These are phyloP conservation scores for Nothophytophthora sp. DNA, from an alignment of 352 stramenopile species.

Conservation along the genomic window DNA sequence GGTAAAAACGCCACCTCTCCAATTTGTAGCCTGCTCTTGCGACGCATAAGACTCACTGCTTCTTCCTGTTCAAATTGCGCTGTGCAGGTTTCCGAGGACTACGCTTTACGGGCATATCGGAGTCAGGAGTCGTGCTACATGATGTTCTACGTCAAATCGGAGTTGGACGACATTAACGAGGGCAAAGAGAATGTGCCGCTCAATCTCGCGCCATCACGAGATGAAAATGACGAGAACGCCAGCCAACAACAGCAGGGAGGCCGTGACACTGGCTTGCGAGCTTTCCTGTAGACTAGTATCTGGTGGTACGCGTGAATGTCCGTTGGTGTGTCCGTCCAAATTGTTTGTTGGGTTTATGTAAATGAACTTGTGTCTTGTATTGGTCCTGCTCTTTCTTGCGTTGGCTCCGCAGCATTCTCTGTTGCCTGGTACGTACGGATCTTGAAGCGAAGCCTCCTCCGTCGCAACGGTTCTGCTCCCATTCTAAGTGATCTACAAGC, in stretches of 20 bases:
- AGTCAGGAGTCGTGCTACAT: slow-evolving; percentile 89
- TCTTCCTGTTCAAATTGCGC: too few species aligned
- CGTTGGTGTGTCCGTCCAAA: slow-evolving; percentile 31
- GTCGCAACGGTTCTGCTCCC: background rate
- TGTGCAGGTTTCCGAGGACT: slow-evolving; percentile 76
- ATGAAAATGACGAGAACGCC: slow-evolving; percentile 26
- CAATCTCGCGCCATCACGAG: slow-evolving; percentile 12
- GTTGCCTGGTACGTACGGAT: too few species aligned
- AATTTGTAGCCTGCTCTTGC: background rate
- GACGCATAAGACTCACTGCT: background rate
- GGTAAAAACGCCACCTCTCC: slow-evolving; percentile 29
- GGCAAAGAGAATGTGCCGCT: slow-evolving; percentile 74
- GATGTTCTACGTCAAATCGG: slow-evolving; percentile 79
- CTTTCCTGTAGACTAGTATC: slow-evolving; percentile 35
- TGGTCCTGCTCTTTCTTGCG: background rate
- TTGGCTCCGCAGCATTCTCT: slow-evolving; percentile 2
- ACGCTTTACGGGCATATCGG: slow-evolving; percentile 65
- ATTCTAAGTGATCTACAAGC: background rate
- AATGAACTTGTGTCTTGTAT: slow-evolving; percentile 17
- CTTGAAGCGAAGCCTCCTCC: slow-evolving; percentile 11
- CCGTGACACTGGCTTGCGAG: slow-evolving; percentile 16
- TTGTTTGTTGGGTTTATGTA: slow-evolving; percentile 31
- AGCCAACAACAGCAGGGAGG: slow-evolving; percentile 16
- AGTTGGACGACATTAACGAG: slow-evolving; percentile 17
- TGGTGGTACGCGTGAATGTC: background rate